These are phyloP conservation scores for Xylaria sp. DNA, from an alignment of 2,329 filamentous ascomycete species.

Conservation along the genomic window DNA sequence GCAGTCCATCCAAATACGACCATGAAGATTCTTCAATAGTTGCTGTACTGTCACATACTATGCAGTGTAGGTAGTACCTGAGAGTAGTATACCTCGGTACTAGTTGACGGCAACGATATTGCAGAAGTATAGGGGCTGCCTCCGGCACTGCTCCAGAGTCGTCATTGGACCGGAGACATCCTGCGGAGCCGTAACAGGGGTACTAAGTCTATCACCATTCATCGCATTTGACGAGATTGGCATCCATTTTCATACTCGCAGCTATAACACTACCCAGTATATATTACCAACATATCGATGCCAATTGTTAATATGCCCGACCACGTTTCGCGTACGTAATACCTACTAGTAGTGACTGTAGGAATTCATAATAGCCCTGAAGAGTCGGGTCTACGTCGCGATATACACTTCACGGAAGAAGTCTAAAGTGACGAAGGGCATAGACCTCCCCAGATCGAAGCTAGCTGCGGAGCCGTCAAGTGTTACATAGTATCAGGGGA, in stretches of 20 bases:
- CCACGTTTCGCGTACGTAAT: not conserved
- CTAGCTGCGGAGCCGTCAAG: not conserved
- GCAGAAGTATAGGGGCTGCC: not conserved
- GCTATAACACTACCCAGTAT: not conserved
- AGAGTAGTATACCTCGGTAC: too few species aligned
- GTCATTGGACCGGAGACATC: conserved; percentile 2
- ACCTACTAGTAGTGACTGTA: not conserved
- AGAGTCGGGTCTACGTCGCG: not conserved
- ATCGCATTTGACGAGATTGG: not conserved
- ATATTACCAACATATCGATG: not conserved
- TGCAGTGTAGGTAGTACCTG: not conserved
- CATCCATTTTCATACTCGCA: not conserved
- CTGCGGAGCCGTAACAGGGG: conserved; percentile 14
- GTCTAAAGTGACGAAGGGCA: not conserved
- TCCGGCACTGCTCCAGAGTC: not conserved
- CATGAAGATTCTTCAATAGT: conserved; percentile 9
- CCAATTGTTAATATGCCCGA: not conserved
- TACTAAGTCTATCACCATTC: not conserved
- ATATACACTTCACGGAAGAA: not conserved
- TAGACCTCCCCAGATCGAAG: not conserved
- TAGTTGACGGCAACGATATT: too few species aligned
- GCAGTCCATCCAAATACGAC: conserved; percentile 21
- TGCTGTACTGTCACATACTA: conserved; percentile 8
- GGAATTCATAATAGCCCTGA: not conserved
- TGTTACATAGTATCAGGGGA: not conserved